Percentiles rank a stretch among this genome's conserved stretches.
Evolutionary conservation across 2,329 filamentous ascomycete genomes (phyloP).

Genomic region (Pseudopyrenochaeta lycopersici): DNA sequence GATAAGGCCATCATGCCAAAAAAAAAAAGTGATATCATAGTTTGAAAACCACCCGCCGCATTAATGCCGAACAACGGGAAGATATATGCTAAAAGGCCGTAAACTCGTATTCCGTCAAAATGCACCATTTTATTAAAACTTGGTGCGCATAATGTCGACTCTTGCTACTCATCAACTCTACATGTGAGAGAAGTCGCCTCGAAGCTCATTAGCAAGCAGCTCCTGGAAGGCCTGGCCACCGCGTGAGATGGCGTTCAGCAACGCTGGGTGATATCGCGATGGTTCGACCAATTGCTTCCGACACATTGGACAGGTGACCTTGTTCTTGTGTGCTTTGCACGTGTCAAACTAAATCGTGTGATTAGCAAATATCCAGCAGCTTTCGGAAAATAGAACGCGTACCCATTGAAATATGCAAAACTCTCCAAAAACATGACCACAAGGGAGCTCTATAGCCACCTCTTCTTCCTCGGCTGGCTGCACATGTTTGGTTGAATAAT

Average conservation of each 20-base stretch:
- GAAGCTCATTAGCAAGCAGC: conserved; percentile 25
- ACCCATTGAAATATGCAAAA: conserved; percentile 48
- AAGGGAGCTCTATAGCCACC: conserved; percentile 44
- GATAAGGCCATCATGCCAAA: conserved; percentile 14
- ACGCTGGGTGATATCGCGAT: conserved; percentile 13
- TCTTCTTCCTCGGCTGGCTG: conserved; percentile 42
- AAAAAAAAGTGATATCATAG: conserved; percentile 28
- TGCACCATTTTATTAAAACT: not conserved
- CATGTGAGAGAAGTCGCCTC: conserved; percentile 24
- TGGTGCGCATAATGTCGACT: not conserved
- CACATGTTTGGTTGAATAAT: conserved; percentile 39
- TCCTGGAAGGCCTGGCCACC: conserved; percentile 24
- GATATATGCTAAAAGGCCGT: not conserved
- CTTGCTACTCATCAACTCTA: not conserved
- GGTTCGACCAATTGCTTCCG: conserved; percentile 43
- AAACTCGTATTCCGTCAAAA: not conserved
- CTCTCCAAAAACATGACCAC: conserved; percentile 48
- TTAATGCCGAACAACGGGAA: not conserved
- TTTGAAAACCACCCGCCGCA: conserved; percentile 2
- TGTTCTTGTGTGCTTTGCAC: conserved; percentile 47
- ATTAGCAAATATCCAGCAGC: conserved; percentile 8
- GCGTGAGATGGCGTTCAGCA: conserved; percentile 17
- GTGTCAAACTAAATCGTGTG: conserved; percentile 36
- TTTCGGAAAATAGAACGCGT: conserved; percentile 1
- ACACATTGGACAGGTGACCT: conserved; percentile 50